Evolutionary conservation across 257 asterid genomes (phyloP).

Genomic region (Apocynum venetum): DNA sequence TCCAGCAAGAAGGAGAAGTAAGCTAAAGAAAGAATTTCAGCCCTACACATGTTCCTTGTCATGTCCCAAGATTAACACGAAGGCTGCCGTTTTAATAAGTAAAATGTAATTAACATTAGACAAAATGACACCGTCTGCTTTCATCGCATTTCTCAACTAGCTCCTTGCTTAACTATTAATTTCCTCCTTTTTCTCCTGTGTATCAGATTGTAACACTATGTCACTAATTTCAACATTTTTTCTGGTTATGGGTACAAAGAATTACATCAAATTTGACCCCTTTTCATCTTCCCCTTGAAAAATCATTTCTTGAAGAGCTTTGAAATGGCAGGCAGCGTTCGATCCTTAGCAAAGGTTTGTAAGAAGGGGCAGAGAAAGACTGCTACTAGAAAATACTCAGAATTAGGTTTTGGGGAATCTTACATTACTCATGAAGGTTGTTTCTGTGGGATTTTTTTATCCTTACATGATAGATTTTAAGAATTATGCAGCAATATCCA

Average conservation of each 20-base stretch:
- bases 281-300: background rate
- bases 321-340: conserved; percentile 45
- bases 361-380: conserved; percentile 49
- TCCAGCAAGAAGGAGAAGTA: no score
- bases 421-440: conserved; percentile 26
- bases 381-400: conserved; percentile 48
- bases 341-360: conserved; percentile 70
- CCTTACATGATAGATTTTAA: conserved; percentile 1
- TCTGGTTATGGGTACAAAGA: background rate
- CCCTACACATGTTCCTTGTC: no score
- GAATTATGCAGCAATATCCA: conserved; percentile 14
- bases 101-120: no score
- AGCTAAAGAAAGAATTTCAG: no score
- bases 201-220: no score
- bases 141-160: no score
- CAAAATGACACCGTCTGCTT: no score
- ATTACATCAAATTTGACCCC: background rate
- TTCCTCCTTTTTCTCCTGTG: no score
- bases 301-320: background rate
- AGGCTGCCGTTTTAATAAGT: no score
- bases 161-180: no score
- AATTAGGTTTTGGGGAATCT: conserved; percentile 23
- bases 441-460: conserved; percentile 29
- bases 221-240: background rate
- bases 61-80: no score